Base-by-base conservation (phyloP, 768 basidiomycete species). In the Phylloporus sp. region DNA sequence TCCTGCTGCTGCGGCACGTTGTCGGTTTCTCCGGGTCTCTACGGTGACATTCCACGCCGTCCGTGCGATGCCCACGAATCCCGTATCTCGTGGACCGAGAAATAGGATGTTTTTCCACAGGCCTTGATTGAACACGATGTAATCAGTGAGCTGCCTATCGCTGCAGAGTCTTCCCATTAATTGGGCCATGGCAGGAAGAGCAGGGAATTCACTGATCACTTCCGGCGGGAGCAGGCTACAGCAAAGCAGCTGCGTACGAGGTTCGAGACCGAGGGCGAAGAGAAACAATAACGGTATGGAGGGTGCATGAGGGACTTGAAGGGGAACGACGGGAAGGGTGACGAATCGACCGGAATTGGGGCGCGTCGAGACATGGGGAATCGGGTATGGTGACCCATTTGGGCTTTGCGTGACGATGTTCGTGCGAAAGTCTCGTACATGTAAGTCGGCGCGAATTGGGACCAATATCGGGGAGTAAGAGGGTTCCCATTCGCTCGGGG, bases 1-100 rank as follows among this genome's bases (percentile, higher is more conserved):
- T 6, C 53, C 49, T 29, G 38, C 46, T 3, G 37, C 45, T 23
- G 45, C 52, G 18, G 33, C 40, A 3, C 42, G 61, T 48, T 59
- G 60, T 41, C 64, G 61, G 36, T 60, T 57, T 20, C 66, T 65
- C 18, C 66, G 66, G n/a, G 82, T 79, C 53, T 89, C 85, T 15
- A 81, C 78, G 9, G 88, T 79, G 34, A 84, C 82, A 38, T 80
- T 85, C 86, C 87, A 92, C 35, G 80, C 78, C 18, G 72, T 80
- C 55, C 73, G 73, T 21, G 73, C 77, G 36, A 80, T 61, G 52
- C 75, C 70, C 41, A 75, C 68, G 45, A 83, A 59, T 23, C 57
- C 59, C 39, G 59, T 45, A 50, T 81, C 73, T 17, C 64, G 69
- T 27, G 78, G 70, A 7, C 75, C 80, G 44, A 84, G 66, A 15